Evolutionary conservation across 2,329 filamentous ascomycete species (phyloP).

Genomic region (Colletotrichum neosansevieriae): DNA sequence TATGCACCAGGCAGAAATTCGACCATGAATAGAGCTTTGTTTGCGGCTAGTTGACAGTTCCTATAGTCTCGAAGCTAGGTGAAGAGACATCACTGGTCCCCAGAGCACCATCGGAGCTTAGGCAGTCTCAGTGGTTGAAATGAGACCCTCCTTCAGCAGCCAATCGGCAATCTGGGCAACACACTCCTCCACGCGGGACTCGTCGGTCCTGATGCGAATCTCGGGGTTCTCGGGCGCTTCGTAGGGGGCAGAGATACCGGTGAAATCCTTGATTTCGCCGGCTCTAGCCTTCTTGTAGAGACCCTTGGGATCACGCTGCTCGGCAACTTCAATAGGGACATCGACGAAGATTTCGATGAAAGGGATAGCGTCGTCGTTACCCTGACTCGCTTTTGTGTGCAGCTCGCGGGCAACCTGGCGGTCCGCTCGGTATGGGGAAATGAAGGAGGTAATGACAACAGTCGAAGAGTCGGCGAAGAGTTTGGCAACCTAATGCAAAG

Average conservation of each 20-base stretch:
- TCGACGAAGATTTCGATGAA: slow-evolving; percentile 97
- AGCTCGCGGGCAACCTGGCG: slow-evolving; percentile 84
- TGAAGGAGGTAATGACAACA: slow-evolving; percentile 94
- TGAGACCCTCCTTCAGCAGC: slow-evolving; percentile 76
- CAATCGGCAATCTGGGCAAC: slow-evolving; percentile 87
- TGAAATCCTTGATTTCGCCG: slow-evolving; percentile 97
- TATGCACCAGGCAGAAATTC: slow-evolving; percentile 11
- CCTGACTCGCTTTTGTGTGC: slow-evolving; percentile 72
- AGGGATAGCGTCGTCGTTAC: slow-evolving; percentile 76
- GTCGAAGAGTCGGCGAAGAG: slow-evolving; percentile 92
- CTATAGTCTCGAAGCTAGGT: slow-evolving; percentile 13
- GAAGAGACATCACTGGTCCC: background rate
- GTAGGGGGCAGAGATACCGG: slow-evolving; percentile 94
- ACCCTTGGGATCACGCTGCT: slow-evolving; percentile 96
- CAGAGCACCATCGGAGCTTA: slow-evolving; percentile 22
- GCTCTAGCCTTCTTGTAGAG: slow-evolving; percentile 96
- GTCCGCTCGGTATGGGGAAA: slow-evolving; percentile 93
- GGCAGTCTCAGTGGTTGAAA: slow-evolving; percentile 50
- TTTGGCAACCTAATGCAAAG: slow-evolving; percentile 78
- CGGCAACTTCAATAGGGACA: slow-evolving; percentile 89
- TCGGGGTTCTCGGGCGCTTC: slow-evolving; percentile 89
- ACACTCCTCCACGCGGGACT: slow-evolving; percentile 88
- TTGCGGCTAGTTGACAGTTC: slow-evolving; percentile 5
- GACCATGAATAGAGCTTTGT: slow-evolving; percentile 7
- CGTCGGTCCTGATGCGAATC: slow-evolving; percentile 85